Evolutionary conservation across 2,329 filamentous ascomycete species (phyloP).

Genomic region (Metarhizium anisopliae): DNA sequence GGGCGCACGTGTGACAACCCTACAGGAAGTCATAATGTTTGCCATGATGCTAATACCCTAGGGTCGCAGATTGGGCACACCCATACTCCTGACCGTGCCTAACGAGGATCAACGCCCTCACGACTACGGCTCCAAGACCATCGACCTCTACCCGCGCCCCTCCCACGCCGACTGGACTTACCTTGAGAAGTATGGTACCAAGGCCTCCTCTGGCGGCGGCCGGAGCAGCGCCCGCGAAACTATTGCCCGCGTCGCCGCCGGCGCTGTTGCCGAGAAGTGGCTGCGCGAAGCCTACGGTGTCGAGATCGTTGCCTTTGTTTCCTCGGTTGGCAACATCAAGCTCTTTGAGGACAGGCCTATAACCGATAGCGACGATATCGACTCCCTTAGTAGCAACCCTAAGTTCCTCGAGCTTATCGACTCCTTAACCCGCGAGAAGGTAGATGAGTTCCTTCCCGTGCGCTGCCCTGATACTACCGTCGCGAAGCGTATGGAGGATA

Average conservation of each 20-base stretch:
- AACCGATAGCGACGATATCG: conserved; percentile 1
- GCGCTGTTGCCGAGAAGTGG: conserved; percentile 91
- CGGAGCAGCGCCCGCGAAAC: conserved; percentile 90
- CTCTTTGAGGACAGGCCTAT: conserved; percentile 17
- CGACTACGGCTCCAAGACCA: conserved; percentile 84
- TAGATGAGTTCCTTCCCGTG: conserved; percentile 79
- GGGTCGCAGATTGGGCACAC: conserved; percentile 56
- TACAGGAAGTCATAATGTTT: conserved; percentile 9
- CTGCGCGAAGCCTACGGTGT: conserved; percentile 70
- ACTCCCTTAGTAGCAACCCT: conserved; percentile 61
- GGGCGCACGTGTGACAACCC: conserved; percentile 53
- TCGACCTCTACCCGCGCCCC: conserved; percentile 84
- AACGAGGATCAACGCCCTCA: conserved; percentile 91
- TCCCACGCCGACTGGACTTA: conserved; percentile 97
- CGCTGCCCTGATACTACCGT: conserved; percentile 67
- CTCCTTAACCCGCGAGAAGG: conserved; percentile 61
- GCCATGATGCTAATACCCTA: conserved; percentile 12
- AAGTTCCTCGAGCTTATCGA: conserved; percentile 70
- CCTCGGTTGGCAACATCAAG: conserved; percentile 61
- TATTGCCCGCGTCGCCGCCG: conserved; percentile 84
- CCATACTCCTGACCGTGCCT: conserved; percentile 76
- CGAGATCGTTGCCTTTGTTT: conserved; percentile 86
- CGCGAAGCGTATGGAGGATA: conserved; percentile 65
- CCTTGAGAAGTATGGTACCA: conserved; percentile 92
- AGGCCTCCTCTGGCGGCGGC: conserved; percentile 83